Evolutionary conservation across 1,139 yeast genomes (phyloP).

Genomic region (Blastobotrys ciferrii): DNA sequence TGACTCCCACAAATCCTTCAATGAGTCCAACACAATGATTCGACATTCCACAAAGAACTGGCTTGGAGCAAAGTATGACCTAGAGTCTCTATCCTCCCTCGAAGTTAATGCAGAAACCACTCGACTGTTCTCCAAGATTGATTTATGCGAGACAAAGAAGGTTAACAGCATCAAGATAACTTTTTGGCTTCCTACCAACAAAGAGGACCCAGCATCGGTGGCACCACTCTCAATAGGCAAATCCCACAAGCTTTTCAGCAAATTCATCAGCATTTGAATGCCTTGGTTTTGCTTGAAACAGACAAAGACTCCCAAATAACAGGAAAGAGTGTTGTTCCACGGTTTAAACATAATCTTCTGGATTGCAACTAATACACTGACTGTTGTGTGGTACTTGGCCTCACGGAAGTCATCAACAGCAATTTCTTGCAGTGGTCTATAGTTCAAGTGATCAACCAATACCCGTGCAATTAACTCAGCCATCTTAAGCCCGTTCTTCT

Average conservation of each 20-base stretch:
- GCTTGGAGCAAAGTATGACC: slow-evolving; percentile 32
- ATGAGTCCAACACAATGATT: slow-evolving; percentile 25
- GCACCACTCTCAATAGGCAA: slow-evolving; percentile 21
- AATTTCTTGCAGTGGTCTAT: slow-evolving; percentile 16
- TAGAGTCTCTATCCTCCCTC: slow-evolving; percentile 28
- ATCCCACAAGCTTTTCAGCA: slow-evolving; percentile 30
- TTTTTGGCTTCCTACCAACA: slow-evolving; percentile 23
- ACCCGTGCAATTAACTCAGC: slow-evolving; percentile 33
- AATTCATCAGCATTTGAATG: slow-evolving; percentile 25
- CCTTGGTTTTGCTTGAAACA: slow-evolving; percentile 37
- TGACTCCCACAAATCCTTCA: slow-evolving; percentile 32
- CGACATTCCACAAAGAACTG: slow-evolving; percentile 37
- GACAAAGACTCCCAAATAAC: slow-evolving; percentile 30
- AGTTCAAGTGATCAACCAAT: slow-evolving; percentile 30
- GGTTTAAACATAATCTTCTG: slow-evolving; percentile 30
- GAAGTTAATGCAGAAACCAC: slow-evolving; percentile 25
- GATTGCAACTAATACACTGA: slow-evolving; percentile 22
- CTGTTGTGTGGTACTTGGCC: slow-evolving; percentile 22
- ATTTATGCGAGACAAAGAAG: slow-evolving; percentile 25
- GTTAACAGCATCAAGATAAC: slow-evolving; percentile 25
- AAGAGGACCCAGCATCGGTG: slow-evolving; percentile 15
- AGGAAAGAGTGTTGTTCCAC: slow-evolving; percentile 21
- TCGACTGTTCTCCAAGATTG: slow-evolving; percentile 26
- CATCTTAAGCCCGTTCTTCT: slow-evolving; percentile 31
- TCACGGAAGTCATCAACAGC: slow-evolving; percentile 13